Evolutionary conservation across 2,329 filamentous ascomycete species (phyloP), one percentile per base, ranked within the genome.

Genomic region (Talaromyces islandicus): DNA sequence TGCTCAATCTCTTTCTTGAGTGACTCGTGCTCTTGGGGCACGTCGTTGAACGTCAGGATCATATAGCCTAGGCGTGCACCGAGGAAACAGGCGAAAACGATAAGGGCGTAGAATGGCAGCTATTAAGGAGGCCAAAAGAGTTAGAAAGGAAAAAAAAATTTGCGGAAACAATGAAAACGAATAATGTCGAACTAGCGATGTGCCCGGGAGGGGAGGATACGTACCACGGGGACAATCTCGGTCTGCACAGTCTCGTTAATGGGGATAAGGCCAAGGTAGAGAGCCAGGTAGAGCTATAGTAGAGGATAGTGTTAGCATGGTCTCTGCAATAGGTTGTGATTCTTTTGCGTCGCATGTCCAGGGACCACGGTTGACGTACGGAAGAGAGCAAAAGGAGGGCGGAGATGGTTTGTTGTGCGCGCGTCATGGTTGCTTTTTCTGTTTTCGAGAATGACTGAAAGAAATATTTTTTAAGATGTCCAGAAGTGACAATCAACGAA

Each of bases 41-140:
- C 91, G 77, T 97, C 92, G 81, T 96, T 94, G 84, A 99, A 99
- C 60, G 91, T 96, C 73, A 96, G 83, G 68, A 99, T 90, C 65
- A 94, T 94, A 80, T 87, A 89, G 69, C 94, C 94, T 64, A 99
- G 88, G 69, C 91, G 91, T 80, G 89, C 91, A 65, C 99, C 88
- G 21, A 99, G 88, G 78, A 92, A 92, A 64, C 92, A 89, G 76
- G 92, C 94, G 72, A 97, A 92, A 24, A 90, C 87, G 66, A 99
- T 90, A 68, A 97, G 82, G 53, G 85, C 86, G 90, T 93, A 99
- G 80, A 97, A 90, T 60, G 94, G 94, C 54, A 97, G 85, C 92
- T 97, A 4, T 67, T 60, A 12, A 51, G 53, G 38, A 30, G 56
- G 27, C 11, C 25, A 17, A 35, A 21, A 10, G 24, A 7, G 24